Base-by-base conservation (phyloP, 2,329 filamentous ascomycete genomes). In the Penicillium sp. region DNA sequence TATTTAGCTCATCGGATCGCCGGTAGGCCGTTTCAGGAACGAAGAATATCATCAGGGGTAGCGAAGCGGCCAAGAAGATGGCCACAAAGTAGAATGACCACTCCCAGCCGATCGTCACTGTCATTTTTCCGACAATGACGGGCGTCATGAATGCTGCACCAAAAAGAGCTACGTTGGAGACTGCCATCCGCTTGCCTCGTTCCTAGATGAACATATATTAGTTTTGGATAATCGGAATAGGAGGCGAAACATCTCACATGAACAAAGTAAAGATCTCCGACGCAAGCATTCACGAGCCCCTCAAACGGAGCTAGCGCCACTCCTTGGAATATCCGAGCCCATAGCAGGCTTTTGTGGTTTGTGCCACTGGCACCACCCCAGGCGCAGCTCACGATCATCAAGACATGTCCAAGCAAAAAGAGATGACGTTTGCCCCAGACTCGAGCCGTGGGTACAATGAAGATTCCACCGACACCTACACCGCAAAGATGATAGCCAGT, bases 371-470 rank as follows among this genome's bases (percentile, higher is more conserved):
- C 86, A 34, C 91, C 91, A 31, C 86, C 92, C 93, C 93, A 97
- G 6, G 84, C 86, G 65, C 88, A 90, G 58, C 89, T 90, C 45
- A 84, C 80, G 43, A 96, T 84, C 68, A 96, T 83, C 59, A 96
- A 82, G 50, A 90, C 64, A 48, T 88, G 88, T 7, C 92, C 92
- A 2, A 96, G 68, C 28, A 97, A 77, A 74, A 96, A 97, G 15
- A 92, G 79, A 79, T 97, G 94, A 42, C 93, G 85, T 77, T 96
- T 97, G 41, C 94, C 94, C 90, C 91, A 97, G 63, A 97, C 89
- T 58, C 93, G 86, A 20, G 91, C 92, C 0, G 89, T 91, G 0
- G 94, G 91, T 2, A 97, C 92, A 76, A 93, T 93, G 64, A 97
- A 82, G 74, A 95, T 86, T 53, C 91, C 92, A 1, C 90, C 89